Evolutionary conservation across 1,284 basidiomycete species (phyloP).

Genomic region (Ganoderma meredithae): DNA sequence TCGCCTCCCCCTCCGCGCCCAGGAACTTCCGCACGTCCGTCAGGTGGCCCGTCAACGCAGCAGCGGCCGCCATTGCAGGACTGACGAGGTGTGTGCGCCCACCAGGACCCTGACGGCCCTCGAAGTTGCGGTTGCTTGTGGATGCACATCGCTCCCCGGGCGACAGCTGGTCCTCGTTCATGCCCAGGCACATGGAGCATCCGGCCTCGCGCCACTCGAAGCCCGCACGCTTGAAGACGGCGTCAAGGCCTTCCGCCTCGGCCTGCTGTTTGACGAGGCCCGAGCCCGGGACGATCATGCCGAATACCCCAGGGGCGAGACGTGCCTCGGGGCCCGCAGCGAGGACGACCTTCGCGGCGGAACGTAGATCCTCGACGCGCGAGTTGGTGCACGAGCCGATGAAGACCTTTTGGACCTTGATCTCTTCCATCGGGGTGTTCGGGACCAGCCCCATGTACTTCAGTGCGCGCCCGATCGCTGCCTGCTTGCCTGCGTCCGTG

Average conservation of each 20-base stretch:
- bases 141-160: slow-evolving; percentile 95
- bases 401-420: slow-evolving; percentile 93
- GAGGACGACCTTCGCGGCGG: slow-evolving; percentile 85
- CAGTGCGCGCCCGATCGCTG: slow-evolving; percentile 83
- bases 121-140: slow-evolving; percentile 97
- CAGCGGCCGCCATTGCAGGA: slow-evolving; percentile 96
- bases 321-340: slow-evolving; percentile 80
- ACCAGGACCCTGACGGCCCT: slow-evolving; percentile 91
- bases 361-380: slow-evolving; percentile 94
- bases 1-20: slow-evolving; percentile 55
- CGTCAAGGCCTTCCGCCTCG: slow-evolving; percentile 92
- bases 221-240: slow-evolving; percentile 91
- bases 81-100: slow-evolving; percentile 94
- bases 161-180: slow-evolving; percentile 95
- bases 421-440: slow-evolving; percentile 85
- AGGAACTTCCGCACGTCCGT: slow-evolving; percentile 90
- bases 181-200: slow-evolving; percentile 97
- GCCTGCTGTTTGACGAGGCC: slow-evolving; percentile 95
- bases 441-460: slow-evolving; percentile 92
- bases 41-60: slow-evolving; percentile 88
- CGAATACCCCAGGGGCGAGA: slow-evolving; percentile 82
- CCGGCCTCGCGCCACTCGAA: slow-evolving; percentile 99
- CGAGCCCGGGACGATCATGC: slow-evolving; percentile 97
- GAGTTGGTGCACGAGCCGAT: slow-evolving; percentile 98
- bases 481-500: slow-evolving; percentile 70